A percentile compares a stretch with the other conserved stretches of the same genome.
These are phyloP conservation scores for Moesziomyces aphidis DNA, from an alignment of 1,284 basidiomycete genomes.

Conservation along the genomic window DNA sequence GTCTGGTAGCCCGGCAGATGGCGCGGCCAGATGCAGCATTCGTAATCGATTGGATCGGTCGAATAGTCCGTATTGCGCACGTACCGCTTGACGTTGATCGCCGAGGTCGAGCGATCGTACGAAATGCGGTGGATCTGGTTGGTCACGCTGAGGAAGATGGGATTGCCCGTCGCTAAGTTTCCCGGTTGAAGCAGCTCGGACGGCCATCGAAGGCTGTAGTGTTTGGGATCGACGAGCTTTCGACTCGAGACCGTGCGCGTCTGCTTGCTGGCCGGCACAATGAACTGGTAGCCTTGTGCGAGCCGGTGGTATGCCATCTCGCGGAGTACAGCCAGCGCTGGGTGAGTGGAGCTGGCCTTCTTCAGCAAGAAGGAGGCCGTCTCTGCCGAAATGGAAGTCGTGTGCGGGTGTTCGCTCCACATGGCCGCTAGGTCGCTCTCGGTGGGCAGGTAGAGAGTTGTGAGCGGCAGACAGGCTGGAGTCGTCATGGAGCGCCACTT, in stretches of 20 bases:
- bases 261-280: constrained; percentile 68
- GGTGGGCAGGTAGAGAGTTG: constrained; percentile 75
- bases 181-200: constrained; percentile 65
- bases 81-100: constrained; percentile 88
- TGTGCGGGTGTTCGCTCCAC: constrained; percentile 67
- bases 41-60: constrained; percentile 78
- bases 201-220: constrained; percentile 59
- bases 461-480: constrained; percentile 82
- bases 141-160: constrained; percentile 91
- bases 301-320: constrained; percentile 93
- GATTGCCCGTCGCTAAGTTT: constrained; percentile 68
- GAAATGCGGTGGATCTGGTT: constrained; percentile 94
- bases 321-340: constrained; percentile 80
- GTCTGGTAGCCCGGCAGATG: constrained; percentile 87
- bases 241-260: constrained; percentile 32
- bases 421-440: constrained; percentile 57
- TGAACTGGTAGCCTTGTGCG: constrained; percentile 96
- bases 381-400: constrained; percentile 61
- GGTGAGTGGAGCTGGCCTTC: constrained; percentile 73
- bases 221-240: constrained; percentile 47
- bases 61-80: constrained; percentile 78
- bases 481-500: constrained; percentile 86
- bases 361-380: constrained; percentile 65
- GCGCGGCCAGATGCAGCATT: constrained; percentile 93
- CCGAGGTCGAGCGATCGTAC: constrained; percentile 80